Conservation (phyloP, 2,329 filamentous ascomycete species). For the Apiospora arundinis region DNA sequence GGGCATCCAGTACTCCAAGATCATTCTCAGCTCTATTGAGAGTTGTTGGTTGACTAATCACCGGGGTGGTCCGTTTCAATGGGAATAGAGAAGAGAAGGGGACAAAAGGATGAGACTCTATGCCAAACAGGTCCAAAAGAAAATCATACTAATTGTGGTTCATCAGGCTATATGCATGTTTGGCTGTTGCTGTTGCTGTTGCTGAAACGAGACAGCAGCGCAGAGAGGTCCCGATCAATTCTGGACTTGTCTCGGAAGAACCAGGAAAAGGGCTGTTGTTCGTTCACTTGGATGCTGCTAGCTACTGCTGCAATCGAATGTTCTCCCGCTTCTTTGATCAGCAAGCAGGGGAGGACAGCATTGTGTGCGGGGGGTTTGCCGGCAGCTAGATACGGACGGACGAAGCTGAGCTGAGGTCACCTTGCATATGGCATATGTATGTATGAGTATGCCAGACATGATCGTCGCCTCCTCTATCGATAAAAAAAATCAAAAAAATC, state of each 20-base stretch:
- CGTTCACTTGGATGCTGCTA: not conserved
- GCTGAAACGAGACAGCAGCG: conserved; percentile 10
- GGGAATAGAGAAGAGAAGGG: not conserved
- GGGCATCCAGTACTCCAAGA: not conserved
- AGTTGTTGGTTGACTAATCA: not conserved
- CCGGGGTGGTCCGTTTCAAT: not conserved
- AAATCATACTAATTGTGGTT: not conserved
- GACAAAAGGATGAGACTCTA: not conserved
- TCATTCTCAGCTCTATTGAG: not conserved
- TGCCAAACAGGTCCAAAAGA: not conserved
- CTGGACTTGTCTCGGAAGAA: conserved; percentile 8
- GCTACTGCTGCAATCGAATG: conserved; percentile 16
- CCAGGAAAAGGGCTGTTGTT: not conserved
- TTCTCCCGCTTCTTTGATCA: conserved; percentile 19
- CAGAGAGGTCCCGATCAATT: not conserved
- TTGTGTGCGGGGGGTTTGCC: conserved; percentile 9
- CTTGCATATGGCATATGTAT: conserved; percentile 9
- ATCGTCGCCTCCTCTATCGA: not conserved
- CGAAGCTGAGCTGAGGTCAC: conserved; percentile 8
- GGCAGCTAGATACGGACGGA: conserved; percentile 7
- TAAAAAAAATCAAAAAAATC: not conserved
- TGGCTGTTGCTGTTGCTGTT: not conserved
- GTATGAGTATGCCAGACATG: conserved; percentile 5
- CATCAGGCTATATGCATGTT: conserved; percentile 17
- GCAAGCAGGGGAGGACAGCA: not conserved